Percentiles rank a stretch among this genome's conserved stretches.
Evolutionary conservation across 2,329 filamentous ascomycete species (phyloP).

Genomic region (Tolypocladium capitatum): DNA sequence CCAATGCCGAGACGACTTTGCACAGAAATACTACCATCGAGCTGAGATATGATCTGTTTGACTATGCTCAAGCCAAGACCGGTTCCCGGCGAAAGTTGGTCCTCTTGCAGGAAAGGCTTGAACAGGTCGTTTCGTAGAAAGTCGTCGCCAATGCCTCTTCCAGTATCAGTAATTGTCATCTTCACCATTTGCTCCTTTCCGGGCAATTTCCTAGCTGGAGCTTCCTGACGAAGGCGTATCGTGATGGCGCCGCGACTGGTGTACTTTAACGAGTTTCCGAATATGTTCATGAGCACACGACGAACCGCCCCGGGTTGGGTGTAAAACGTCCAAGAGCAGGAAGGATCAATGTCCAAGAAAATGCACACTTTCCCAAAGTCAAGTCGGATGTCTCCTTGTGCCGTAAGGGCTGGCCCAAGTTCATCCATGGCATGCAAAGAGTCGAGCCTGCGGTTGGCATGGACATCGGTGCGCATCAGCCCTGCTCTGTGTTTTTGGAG

Average conservation of each 20-base stretch:
- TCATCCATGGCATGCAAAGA: constrained; percentile 29
- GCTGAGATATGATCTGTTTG: constrained; percentile 40
- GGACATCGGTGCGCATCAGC: constrained; percentile 3
- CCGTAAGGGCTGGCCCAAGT: constrained; percentile 1
- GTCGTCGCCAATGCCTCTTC: constrained; percentile 50
- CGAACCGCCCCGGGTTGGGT: constrained; percentile 37
- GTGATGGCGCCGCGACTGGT: constrained; percentile 25
- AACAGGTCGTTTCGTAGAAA: constrained; percentile 49
- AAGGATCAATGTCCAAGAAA: constrained; percentile 26
- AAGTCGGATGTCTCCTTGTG: neutral
- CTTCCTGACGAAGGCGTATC: constrained; percentile 13
- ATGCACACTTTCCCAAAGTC: constrained; percentile 12
- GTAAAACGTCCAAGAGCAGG: constrained; percentile 35
- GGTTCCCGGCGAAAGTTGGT: constrained; percentile 43
- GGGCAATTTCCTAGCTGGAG: neutral
- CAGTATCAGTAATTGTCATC: constrained; percentile 47
- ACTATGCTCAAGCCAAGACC: constrained; percentile 56
- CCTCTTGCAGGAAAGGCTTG: constrained; percentile 52
- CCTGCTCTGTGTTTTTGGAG: constrained; percentile 4
- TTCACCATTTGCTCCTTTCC: constrained; percentile 9
- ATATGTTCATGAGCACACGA: constrained; percentile 48
- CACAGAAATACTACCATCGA: constrained; percentile 48
- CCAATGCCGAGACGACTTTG: constrained; percentile 26
- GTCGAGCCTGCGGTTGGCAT: constrained; percentile 11
- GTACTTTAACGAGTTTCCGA: constrained; percentile 51